Conservation (phyloP, 2,329 filamentous ascomycete species). For the Alternaria hordeiaustralica region DNA sequence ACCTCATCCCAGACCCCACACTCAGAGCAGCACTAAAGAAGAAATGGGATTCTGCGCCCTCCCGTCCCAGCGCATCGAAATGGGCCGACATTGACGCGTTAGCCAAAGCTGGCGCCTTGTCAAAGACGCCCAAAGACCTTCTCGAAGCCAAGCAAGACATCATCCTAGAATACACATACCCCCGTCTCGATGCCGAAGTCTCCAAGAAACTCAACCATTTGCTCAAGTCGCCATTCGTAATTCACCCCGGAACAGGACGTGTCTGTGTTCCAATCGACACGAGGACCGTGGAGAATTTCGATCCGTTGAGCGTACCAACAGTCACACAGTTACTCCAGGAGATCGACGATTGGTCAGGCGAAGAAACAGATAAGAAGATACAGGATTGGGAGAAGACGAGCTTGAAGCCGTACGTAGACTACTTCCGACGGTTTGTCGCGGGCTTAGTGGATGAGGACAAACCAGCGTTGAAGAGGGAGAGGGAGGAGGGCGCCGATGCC, state of each 20-base stretch:
- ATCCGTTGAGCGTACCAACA: constrained; percentile 87
- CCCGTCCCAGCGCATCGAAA: constrained; percentile 77
- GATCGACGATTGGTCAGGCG: constrained; percentile 79
- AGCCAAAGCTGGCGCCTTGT: constrained; percentile 77
- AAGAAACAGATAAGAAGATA: constrained; percentile 57
- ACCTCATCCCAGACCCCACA: constrained; percentile 80
- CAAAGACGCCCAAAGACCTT: constrained; percentile 75
- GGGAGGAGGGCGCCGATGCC: constrained; percentile 60
- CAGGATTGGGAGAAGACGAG: constrained; percentile 98
- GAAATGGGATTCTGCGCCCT: constrained; percentile 89
- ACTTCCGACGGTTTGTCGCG: constrained; percentile 82
- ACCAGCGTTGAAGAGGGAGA: constrained; percentile 57
- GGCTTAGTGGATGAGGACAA: constrained; percentile 77
- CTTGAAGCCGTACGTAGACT: constrained; percentile 89
- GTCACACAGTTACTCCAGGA: constrained; percentile 81
- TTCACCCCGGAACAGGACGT: constrained; percentile 91
- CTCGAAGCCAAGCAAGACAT: constrained; percentile 94
- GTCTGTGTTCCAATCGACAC: constrained; percentile 96
- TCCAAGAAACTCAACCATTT: constrained; percentile 98
- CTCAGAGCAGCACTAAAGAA: constrained; percentile 80
- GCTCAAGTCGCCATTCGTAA: constrained; percentile 94
- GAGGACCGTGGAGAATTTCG: constrained; percentile 75
- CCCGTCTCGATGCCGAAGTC: constrained; percentile 93
- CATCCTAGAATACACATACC: constrained; percentile 96
- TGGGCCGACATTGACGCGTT: constrained; percentile 93